A percentile compares a stretch with the other conserved stretches of the same genome.
Conservation (phyloP, 805 yeast genomes). For the Cyberlindnera xishuangbannaensis region DNA sequence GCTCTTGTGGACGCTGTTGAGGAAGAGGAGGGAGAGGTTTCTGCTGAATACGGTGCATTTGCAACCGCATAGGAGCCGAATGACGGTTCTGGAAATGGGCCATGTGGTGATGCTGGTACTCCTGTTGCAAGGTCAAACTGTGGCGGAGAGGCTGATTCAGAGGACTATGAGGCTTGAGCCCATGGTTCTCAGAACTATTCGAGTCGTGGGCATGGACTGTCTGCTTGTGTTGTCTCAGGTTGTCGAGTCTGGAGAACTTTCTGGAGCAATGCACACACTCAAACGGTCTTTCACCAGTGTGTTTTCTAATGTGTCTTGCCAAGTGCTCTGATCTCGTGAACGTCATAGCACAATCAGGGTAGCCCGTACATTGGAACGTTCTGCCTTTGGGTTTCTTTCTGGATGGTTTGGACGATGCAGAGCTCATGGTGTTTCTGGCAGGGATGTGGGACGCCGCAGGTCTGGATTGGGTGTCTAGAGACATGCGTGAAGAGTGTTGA, state of each 20-base stretch:
- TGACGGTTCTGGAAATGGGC: slow-evolving; percentile 2
- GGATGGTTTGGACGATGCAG: slow-evolving; percentile 5
- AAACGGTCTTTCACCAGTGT: slow-evolving; percentile 92
- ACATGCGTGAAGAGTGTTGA: no score
- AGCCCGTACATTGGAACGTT: slow-evolving; percentile 81
- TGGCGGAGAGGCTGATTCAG: slow-evolving; percentile 2
- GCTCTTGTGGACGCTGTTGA: no score
- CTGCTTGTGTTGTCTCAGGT: slow-evolving; percentile 85
- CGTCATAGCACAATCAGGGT: slow-evolving; percentile 80
- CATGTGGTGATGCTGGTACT: slow-evolving; percentile 3
- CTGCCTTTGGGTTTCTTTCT: slow-evolving; percentile 49
- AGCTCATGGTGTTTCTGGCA: no score
- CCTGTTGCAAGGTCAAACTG: background rate
- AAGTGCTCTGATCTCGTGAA: slow-evolving; percentile 89
- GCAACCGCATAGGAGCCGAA: background rate
- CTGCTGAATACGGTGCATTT: background rate
- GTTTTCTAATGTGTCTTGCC: slow-evolving; percentile 88
- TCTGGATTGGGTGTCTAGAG: no score
- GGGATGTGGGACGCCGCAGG: no score
- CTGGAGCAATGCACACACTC: slow-evolving; percentile 78
- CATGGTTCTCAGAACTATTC: background rate
- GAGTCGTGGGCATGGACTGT: slow-evolving; percentile 56
- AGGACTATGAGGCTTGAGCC: slow-evolving; percentile 8
- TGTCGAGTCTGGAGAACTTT: slow-evolving; percentile 78
- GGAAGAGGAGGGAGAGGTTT: no score